phyloP scores from a whole-genome alignment of 306 rosid genomes.

The Malus sylvestris region DNA sequence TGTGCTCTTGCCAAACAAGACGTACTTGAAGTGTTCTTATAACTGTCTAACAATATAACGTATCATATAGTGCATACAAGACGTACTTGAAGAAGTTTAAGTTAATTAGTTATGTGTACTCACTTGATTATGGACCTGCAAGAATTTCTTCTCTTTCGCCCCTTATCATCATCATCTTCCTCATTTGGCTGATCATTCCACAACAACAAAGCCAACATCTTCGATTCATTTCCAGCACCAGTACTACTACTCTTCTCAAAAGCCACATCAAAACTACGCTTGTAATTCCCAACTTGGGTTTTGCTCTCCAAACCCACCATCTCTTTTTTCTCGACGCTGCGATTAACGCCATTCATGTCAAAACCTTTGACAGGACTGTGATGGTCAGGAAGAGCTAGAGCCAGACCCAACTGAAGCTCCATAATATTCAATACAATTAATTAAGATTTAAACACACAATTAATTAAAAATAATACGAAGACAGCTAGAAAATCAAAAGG shows the following conservation, averaged over 20 bases:
- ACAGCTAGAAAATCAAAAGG: neutral
- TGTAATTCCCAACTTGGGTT: constrained; percentile 24
- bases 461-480: neutral
- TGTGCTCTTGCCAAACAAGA: neutral
- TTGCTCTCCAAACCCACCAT: constrained; percentile 15
- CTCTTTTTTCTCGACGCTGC: neutral
- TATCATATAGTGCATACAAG: no score
- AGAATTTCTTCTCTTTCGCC: constrained; percentile 27
- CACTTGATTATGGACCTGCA: constrained; percentile 31
- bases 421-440: constrained; percentile 16
- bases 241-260: constrained; percentile 16
- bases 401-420: constrained; percentile 62
- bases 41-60: no score
- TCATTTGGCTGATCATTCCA: constrained; percentile 70
- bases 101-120: constrained; percentile 14
- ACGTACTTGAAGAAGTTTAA: no score
- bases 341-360: constrained; percentile 15
- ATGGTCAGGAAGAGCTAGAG: constrained; percentile 39
- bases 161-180: constrained; percentile 46
- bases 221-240: neutral
- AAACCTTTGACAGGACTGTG: constrained; percentile 29
- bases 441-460: no score
- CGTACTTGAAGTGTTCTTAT: no score
- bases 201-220: constrained; percentile 35
- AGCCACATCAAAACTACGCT: constrained; percentile 55